Percentiles rank a stretch among this genome's conserved stretches.
Conservation (phyloP, 2,329 filamentous ascomycete species). For the Phaeomoniella chlamydospora region DNA sequence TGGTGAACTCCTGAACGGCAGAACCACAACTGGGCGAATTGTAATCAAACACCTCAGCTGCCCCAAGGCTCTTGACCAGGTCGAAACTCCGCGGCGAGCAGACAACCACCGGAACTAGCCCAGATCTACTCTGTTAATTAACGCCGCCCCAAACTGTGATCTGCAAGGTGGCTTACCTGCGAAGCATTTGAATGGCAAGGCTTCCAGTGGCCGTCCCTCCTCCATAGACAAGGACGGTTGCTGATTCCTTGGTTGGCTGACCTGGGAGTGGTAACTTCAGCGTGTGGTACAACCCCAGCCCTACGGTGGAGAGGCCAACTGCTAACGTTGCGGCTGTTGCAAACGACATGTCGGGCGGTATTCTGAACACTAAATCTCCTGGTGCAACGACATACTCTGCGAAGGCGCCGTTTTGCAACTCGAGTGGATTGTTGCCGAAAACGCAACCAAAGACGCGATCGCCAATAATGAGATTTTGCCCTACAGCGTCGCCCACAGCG, state of each 20-base stretch:
- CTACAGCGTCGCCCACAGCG: constrained; percentile 8
- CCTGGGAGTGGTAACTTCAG: constrained; percentile 8
- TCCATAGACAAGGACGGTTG: constrained; percentile 28
- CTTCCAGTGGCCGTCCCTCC: constrained; percentile 29
- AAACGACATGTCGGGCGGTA: constrained; percentile 17
- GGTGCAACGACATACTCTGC: constrained; percentile 18
- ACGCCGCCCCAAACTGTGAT: constrained; percentile 2
- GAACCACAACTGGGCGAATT: constrained; percentile 16
- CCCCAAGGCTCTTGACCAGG: constrained; percentile 27
- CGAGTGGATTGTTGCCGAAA: constrained; percentile 16
- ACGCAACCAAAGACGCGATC: constrained; percentile 22
- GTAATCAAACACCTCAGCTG: constrained; percentile 32
- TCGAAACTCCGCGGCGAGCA: constrained; percentile 28
- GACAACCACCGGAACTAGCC: constrained; percentile 27
- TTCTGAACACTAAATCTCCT: constrained; percentile 15
- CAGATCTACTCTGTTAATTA: constrained; percentile 12
- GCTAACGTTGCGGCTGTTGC: constrained; percentile 17
- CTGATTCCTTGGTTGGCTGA: constrained; percentile 9
- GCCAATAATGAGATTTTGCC: constrained; percentile 14
- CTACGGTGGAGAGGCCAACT: constrained; percentile 9
- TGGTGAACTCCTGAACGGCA: constrained; percentile 24
- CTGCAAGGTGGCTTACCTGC: constrained; percentile 9
- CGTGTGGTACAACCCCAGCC: constrained; percentile 5
- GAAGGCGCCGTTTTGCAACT: constrained; percentile 19
- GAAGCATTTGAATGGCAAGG: constrained; percentile 28